Evolutionary conservation across 345 rosid species (phyloP).

Genomic region (Aurinia saxatilis): DNA sequence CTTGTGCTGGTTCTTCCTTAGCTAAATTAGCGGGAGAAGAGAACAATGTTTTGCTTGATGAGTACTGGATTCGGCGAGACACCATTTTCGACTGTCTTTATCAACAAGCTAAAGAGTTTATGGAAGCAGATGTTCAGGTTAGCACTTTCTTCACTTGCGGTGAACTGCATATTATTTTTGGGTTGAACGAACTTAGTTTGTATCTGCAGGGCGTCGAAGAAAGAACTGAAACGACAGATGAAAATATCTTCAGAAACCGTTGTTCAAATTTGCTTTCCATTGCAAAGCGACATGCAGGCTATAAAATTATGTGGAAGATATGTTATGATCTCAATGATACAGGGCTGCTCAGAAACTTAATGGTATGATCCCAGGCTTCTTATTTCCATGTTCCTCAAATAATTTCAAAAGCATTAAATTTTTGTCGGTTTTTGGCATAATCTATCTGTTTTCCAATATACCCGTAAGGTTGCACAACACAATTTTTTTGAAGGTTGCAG

Average conservation of each 20-base stretch:
- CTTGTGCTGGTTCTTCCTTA: slow-evolving; percentile 53
- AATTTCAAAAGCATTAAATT: neutral
- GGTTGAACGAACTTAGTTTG: slow-evolving; percentile 15
- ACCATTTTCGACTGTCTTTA: slow-evolving; percentile 62
- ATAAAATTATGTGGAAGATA: slow-evolving; percentile 73
- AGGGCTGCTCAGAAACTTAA: slow-evolving; percentile 59
- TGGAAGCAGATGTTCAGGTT: slow-evolving; percentile 47
- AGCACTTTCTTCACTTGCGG: slow-evolving; percentile 3
- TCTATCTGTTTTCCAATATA: neutral
- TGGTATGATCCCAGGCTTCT: slow-evolving; percentile 45
- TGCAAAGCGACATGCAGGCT: slow-evolving; percentile 77
- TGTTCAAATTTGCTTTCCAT: slow-evolving; percentile 58
- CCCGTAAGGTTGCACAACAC: neutral
- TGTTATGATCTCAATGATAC: slow-evolving; percentile 84
- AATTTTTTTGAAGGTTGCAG: neutral
- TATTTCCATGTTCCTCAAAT: neutral
- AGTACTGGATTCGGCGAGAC: slow-evolving; percentile 76
- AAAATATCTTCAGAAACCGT: slow-evolving; percentile 50
- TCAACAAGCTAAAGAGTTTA: slow-evolving; percentile 50
- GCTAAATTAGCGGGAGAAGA: slow-evolving; percentile 71
- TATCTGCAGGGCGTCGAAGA: slow-evolving; percentile 42
- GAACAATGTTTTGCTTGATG: slow-evolving; percentile 54
- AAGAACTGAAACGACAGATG: slow-evolving; percentile 33
- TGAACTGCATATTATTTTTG: neutral
- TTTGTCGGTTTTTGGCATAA: neutral